Evolutionary conservation across 768 basidiomycete species (phyloP).

Genomic region (Amanita subjunquillea): DNA sequence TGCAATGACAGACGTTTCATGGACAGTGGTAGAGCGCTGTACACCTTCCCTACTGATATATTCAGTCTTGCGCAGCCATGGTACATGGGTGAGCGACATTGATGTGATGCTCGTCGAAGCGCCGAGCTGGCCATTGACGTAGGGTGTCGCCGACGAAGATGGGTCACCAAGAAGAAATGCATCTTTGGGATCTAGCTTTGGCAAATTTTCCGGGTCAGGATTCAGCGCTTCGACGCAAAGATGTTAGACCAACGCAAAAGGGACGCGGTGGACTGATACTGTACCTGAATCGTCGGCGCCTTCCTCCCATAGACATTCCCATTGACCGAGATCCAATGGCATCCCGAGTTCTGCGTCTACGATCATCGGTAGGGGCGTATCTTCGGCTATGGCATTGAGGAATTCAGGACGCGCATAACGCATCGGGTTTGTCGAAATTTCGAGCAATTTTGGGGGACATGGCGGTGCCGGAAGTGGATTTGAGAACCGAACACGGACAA

Average conservation of each 20-base stretch:
- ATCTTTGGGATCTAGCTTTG: conserved; percentile 64
- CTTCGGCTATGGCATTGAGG: conserved; percentile 68
- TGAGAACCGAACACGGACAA: conserved; percentile 87
- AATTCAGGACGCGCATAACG: conserved; percentile 86
- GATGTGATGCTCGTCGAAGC: conserved; percentile 26
- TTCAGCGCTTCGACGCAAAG: conserved; percentile 34
- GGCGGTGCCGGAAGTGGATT: conserved; percentile 94
- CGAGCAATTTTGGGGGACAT: conserved; percentile 91
- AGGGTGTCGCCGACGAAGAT: conserved; percentile 34
- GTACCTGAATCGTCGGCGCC: conserved; percentile 59
- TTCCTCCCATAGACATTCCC: conserved; percentile 79
- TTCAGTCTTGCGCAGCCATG: conserved; percentile 90
- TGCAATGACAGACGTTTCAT: conserved; percentile 43
- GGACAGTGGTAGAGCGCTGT: conserved; percentile 23
- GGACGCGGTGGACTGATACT: conserved; percentile 7
- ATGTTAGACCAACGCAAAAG: not conserved
- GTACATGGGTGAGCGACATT: conserved; percentile 54
- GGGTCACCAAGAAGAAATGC: conserved; percentile 67
- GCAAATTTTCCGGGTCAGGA: conserved; percentile 50
- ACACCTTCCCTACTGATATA: conserved; percentile 62
- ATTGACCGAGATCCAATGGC: conserved; percentile 83
- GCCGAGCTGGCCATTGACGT: conserved; percentile 26
- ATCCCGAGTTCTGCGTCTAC: conserved; percentile 96
- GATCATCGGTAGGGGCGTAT: conserved; percentile 86
- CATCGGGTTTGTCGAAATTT: conserved; percentile 82